phyloP scores from a whole-genome alignment of 352 stramenopile genomes.

The Pythium aristosporum region DNA sequence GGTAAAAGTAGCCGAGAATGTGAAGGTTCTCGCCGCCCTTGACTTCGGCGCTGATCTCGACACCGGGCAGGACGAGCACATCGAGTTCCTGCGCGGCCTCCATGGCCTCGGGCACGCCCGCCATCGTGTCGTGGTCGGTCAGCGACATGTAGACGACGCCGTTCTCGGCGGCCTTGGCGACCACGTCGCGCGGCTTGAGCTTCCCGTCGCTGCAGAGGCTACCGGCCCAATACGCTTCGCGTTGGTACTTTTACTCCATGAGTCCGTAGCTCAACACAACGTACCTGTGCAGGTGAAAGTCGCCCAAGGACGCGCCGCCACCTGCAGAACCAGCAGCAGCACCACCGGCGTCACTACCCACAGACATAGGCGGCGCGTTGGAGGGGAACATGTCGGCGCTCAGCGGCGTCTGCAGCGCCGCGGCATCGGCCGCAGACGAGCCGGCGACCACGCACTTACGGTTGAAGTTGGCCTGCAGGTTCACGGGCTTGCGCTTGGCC shows the following conservation, averaged over 20 bases:
- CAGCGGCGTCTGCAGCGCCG: constrained; percentile 29
- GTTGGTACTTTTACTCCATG: neutral
- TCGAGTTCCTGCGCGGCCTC: constrained; percentile 52
- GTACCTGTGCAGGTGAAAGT: constrained; percentile 87
- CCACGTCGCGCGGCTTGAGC: constrained; percentile 67
- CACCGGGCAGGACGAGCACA: constrained; percentile 76
- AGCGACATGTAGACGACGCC: constrained; percentile 82
- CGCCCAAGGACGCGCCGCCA: constrained; percentile 43
- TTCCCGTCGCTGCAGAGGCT: constrained; percentile 85
- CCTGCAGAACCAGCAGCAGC: constrained; percentile 52
- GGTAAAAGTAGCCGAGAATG: constrained; percentile 86
- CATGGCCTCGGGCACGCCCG: constrained; percentile 73
- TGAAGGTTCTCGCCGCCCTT: constrained; percentile 83
- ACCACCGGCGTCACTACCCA: constrained; percentile 29
- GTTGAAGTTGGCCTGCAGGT: constrained; percentile 80
- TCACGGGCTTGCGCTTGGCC: constrained; percentile 78
- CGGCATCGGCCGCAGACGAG: neutral
- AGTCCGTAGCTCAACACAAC: neutral
- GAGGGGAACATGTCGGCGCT: constrained; percentile 77
- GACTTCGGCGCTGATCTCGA: constrained; percentile 87
- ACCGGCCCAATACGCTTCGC: neutral
- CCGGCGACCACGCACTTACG: constrained; percentile 65
- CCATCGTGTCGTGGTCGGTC: constrained; percentile 88
- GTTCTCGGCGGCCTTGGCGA: constrained; percentile 73
- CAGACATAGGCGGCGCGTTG: constrained; percentile 34